phyloP scores from a whole-genome alignment of 805 yeast genomes.

The Vanderwaltozyma polyspora region DNA sequence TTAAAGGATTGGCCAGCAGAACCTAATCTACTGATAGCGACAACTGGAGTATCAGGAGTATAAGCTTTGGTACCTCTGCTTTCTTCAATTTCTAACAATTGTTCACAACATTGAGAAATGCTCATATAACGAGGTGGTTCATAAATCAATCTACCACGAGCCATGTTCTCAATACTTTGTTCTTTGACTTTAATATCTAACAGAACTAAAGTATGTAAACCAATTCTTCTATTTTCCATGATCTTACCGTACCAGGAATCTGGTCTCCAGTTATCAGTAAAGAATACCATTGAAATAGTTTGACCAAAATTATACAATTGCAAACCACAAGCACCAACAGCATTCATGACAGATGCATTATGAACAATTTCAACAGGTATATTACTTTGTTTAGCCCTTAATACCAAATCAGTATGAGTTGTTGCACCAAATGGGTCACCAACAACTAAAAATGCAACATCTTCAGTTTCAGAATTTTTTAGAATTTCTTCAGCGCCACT shows the following conservation, averaged over 20 bases:
- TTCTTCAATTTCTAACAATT: constrained; percentile 81
- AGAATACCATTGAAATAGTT: constrained; percentile 91
- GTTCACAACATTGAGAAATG: constrained; percentile 79
- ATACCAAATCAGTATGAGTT: constrained; percentile 87
- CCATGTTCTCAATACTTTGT: constrained; percentile 88
- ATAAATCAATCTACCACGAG: constrained; percentile 80
- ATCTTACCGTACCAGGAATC: constrained; percentile 87
- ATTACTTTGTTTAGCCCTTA: constrained; percentile 78
- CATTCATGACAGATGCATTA: constrained; percentile 96
- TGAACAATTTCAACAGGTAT: constrained; percentile 77
- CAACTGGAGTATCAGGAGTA: constrained; percentile 80
- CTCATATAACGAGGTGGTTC: constrained; percentile 98
- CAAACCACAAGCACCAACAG: constrained; percentile 95
- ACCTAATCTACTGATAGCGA: constrained; percentile 86
- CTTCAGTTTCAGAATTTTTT: constrained; percentile 64
- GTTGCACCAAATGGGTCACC: constrained; percentile 99
- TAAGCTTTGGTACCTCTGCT: constrained; percentile 65
- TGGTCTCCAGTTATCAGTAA: constrained; percentile 93
- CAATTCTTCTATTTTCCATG: constrained; percentile 79
- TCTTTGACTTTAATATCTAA: constrained; percentile 94
- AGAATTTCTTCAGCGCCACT: constrained; percentile 76
- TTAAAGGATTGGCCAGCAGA: constrained; percentile 72
- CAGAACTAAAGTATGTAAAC: constrained; percentile 80
- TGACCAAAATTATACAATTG: constrained; percentile 94
- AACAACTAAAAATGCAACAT: constrained; percentile 88